Conservation (phyloP, 2,329 filamentous ascomycete species). For the Sporothrix luriei region DNA sequence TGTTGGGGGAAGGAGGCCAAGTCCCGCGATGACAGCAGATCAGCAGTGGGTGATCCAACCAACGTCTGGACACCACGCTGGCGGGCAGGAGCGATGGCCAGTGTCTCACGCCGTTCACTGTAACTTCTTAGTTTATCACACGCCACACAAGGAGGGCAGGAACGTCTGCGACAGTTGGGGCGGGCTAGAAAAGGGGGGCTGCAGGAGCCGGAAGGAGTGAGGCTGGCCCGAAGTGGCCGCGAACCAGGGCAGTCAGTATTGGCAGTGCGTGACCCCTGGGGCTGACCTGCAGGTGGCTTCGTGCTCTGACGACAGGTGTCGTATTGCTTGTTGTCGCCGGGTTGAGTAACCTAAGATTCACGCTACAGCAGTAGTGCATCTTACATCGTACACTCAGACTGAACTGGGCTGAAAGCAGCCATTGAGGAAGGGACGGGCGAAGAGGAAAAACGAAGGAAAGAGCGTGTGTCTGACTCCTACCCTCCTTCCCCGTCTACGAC, state of each 20-base stretch:
- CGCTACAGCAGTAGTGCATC: constrained; percentile 22
- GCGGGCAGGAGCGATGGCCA: constrained; percentile 9
- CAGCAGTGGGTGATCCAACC: constrained; percentile 6
- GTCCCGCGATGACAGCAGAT: constrained; percentile 23
- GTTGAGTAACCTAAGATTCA: constrained; percentile 21
- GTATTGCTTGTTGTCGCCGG: neutral
- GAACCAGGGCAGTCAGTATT: constrained; percentile 4
- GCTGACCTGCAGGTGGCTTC: constrained; percentile 10
- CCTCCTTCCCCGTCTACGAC: neutral
- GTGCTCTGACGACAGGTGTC: constrained; percentile 15
- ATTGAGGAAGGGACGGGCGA: neutral
- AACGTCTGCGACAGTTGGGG: constrained; percentile 2
- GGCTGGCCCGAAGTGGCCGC: constrained; percentile 19
- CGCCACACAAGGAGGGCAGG: neutral
- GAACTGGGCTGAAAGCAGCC: constrained; percentile 6
- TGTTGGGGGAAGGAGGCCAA: constrained; percentile 16
- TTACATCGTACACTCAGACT: constrained; percentile 4
- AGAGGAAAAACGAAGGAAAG: neutral
- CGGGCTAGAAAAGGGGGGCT: constrained; percentile 7
- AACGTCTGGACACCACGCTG: constrained; percentile 2
- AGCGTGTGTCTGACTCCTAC: constrained; percentile 13
- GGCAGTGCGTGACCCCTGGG: constrained; percentile 23
- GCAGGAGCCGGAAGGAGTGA: constrained; percentile 9
- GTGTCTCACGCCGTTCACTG: neutral
- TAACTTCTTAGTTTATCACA: neutral